phyloP scores from a whole-genome alignment of 106 monocot species.

The Xerophyta viscosa region DNA sequence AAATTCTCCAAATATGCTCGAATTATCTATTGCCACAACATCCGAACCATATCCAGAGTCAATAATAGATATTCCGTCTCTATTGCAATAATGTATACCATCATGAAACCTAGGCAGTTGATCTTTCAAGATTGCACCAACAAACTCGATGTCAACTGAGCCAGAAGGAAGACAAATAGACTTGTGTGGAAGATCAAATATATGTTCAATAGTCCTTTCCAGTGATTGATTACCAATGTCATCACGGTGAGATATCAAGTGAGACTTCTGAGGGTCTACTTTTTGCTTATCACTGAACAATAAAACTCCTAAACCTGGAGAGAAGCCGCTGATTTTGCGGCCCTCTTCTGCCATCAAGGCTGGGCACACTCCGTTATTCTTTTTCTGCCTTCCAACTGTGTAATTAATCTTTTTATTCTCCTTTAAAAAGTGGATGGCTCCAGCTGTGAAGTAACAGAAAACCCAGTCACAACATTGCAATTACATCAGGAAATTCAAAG shows the following conservation, averaged over 20 bases:
- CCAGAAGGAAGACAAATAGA: conserved; percentile 26
- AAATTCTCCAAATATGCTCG: conserved; percentile 77
- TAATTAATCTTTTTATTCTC: not conserved
- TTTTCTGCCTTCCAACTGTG: not conserved
- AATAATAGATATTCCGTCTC: conserved; percentile 27
- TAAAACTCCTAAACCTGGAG: conserved; percentile 69
- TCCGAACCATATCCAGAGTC: conserved; percentile 18
- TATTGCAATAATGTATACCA: not conserved
- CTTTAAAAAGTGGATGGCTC: no score
- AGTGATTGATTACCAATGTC: conserved; percentile 57
- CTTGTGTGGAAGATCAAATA: conserved; percentile 80
- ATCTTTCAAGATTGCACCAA: conserved; percentile 31
- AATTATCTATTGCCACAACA: conserved; percentile 37
- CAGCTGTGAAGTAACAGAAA: no score
- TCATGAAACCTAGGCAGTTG: conserved; percentile 14
- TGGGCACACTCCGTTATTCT: not conserved
- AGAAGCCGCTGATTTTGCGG: conserved; percentile 24
- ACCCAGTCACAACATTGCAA: no score
- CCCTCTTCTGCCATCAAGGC: conserved; percentile 50
- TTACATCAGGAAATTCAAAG: no score
- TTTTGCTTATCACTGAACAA: conserved; percentile 37
- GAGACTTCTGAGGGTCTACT: conserved; percentile 39
- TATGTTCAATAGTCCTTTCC: conserved; percentile 73
- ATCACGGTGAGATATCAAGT: conserved; percentile 63
- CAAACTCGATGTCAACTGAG: conserved; percentile 36